A percentile compares a stretch with the other conserved stretches of the same genome.
Conservation (phyloP, 768 basidiomycete species). For the Mycena rosella region DNA sequence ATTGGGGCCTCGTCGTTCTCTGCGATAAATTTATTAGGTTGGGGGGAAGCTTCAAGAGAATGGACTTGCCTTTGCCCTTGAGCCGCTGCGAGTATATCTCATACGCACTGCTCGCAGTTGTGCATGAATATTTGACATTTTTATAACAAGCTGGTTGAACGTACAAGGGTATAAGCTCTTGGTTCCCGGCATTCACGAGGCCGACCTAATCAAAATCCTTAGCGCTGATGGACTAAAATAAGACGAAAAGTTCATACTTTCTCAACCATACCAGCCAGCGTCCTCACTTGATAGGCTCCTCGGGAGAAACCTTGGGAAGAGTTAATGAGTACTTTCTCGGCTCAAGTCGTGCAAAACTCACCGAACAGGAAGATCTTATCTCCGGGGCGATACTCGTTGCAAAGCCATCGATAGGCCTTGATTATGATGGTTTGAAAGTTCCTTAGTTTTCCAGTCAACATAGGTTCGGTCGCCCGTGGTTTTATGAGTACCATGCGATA, state of each 20-base stretch:
- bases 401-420: conserved; percentile 47
- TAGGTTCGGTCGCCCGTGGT: neutral
- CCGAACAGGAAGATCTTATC: conserved; percentile 45
- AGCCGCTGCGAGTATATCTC: conserved; percentile 12
- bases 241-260: neutral
- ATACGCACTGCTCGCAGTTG: conserved; percentile 16
- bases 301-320: conserved; percentile 47
- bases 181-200: conserved; percentile 51
- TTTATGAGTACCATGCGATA: conserved; percentile 50
- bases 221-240: neutral
- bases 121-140: neutral
- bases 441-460: conserved; percentile 38
- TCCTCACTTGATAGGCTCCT: conserved; percentile 50
- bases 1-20: neutral
- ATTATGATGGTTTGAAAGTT: conserved; percentile 42
- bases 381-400: conserved; percentile 40
- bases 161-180: conserved; percentile 54
- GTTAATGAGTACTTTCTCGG: neutral
- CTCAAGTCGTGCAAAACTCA: neutral
- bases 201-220: conserved; percentile 45
- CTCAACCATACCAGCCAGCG: conserved; percentile 46
- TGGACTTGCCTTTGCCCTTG: conserved; percentile 8
- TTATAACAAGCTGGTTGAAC: neutral
- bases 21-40: neutral
- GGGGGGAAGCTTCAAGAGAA: neutral